phyloP scores from a whole-genome alignment of 2,329 filamentous ascomycete genomes.

The Nemania sp. region DNA sequence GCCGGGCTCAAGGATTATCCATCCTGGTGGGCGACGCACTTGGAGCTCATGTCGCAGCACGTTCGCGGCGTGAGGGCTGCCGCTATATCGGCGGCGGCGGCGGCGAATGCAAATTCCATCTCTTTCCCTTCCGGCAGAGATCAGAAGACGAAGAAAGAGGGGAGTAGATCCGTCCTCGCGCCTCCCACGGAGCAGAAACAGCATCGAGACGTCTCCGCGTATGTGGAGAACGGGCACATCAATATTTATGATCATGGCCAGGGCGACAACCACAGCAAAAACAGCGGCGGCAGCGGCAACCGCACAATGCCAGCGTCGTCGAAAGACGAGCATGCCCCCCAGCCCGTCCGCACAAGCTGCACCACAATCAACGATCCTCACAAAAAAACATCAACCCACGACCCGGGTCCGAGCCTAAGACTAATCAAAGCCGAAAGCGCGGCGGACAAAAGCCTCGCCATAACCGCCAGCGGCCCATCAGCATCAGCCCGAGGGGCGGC shows the following conservation, averaged over 20 bases:
- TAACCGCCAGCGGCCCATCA: too few relatives aligned
- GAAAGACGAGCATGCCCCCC: background rate
- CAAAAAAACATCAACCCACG: too few relatives aligned
- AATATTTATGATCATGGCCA: background rate
- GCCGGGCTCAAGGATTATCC: constrained; percentile 51
- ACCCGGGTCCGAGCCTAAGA: too few relatives aligned
- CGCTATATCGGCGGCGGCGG: background rate
- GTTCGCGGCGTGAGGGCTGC: background rate
- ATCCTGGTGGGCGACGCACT: constrained; percentile 46
- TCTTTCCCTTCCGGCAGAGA: too few relatives aligned
- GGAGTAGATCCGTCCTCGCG: too few relatives aligned
- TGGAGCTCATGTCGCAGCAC: background rate
- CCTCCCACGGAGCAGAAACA: background rate
- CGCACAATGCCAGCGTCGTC: background rate
- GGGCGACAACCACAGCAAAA: background rate
- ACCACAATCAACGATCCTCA: background rate
- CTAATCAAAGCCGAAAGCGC: too few relatives aligned
- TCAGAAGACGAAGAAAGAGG: too few relatives aligned
- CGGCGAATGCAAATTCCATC: too few relatives aligned
- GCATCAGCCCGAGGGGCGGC: too few relatives aligned
- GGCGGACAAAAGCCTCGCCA: too few relatives aligned
- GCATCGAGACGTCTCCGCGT: background rate
- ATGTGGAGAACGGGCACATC: background rate
- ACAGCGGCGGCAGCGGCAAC: background rate
- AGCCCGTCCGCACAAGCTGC: background rate